phyloP scores from a whole-genome alignment of 305 asterid species.

The Fraxinus ornus region DNA sequence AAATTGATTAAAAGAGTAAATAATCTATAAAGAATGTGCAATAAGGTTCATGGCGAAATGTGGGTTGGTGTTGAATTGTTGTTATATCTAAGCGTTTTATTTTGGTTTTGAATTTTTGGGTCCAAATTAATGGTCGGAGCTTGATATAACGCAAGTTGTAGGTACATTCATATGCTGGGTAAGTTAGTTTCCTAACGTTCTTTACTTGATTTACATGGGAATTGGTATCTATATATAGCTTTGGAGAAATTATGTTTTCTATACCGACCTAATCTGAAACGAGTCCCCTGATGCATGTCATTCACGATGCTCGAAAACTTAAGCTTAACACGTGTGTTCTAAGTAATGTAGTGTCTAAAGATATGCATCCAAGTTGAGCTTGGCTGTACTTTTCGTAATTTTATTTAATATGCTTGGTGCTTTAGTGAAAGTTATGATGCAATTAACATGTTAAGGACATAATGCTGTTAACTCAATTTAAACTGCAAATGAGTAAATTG shows the following conservation, averaged over 20 bases:
- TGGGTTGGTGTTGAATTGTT: conserved; percentile 12
- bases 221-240: not conserved
- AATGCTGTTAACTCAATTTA: conserved; percentile 17
- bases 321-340: not conserved
- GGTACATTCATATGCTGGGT: not conserved
- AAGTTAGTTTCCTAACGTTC: not conserved
- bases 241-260: not conserved
- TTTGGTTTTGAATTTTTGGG: not conserved
- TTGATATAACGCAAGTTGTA: not conserved
- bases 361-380: not conserved
- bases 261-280: not conserved
- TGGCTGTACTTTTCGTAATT: not conserved
- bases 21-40: not conserved
- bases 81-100: not conserved
- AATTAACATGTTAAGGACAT: not conserved
- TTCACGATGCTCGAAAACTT: not conserved
- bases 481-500: conserved; percentile 9
- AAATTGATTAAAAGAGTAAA: not conserved
- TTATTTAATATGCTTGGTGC: not conserved
- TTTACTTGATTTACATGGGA: not conserved
- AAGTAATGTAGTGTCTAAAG: not conserved
- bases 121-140: not conserved
- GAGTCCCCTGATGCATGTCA: not conserved
- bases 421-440: not conserved
- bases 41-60: not conserved